These are phyloP conservation scores for Linnemannia hyalina DNA, from an alignment of 192 early-diverging fungal species.

Conservation along the genomic window DNA sequence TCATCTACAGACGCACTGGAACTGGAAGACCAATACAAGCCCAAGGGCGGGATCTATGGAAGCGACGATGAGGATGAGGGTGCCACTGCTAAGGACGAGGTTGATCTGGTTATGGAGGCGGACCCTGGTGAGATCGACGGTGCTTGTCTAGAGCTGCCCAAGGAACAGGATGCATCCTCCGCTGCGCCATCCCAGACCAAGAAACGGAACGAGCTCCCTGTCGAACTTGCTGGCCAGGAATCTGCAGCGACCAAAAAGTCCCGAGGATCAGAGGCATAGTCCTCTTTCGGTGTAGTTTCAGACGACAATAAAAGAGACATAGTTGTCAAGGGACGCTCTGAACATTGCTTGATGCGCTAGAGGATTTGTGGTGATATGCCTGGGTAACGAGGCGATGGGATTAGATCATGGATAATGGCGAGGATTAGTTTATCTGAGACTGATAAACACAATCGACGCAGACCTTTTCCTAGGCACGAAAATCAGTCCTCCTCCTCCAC, in stretches of 20 bases:
- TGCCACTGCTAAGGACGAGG: constrained; percentile 33
- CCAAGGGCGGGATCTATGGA: constrained; percentile 39
- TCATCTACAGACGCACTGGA: neutral
- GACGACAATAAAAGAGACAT: neutral
- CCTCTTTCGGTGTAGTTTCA: too few relatives aligned
- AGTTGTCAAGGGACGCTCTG: too few relatives aligned
- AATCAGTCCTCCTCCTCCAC: too few relatives aligned
- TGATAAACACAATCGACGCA: too few relatives aligned
- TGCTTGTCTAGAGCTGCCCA: constrained; percentile 51
- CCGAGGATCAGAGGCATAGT: constrained; percentile 21
- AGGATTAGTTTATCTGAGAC: too few relatives aligned
- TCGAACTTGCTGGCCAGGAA: constrained; percentile 12
- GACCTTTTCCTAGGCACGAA: too few relatives aligned
- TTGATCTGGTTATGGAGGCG: constrained; percentile 53
- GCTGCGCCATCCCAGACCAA: constrained; percentile 17
- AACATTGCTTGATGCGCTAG: too few relatives aligned
- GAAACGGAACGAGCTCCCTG: constrained; percentile 30
- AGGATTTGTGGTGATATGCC: too few relatives aligned
- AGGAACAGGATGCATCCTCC: constrained; percentile 18
- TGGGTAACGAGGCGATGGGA: too few relatives aligned
- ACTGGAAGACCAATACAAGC: constrained; percentile 11
- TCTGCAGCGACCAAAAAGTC: constrained; percentile 32
- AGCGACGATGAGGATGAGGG: constrained; percentile 31
- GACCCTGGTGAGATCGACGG: constrained; percentile 54
- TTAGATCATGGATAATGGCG: too few relatives aligned